Conservation (phyloP, 2,329 filamentous ascomycete genomes). For the Scytalidium lignicola region DNA sequence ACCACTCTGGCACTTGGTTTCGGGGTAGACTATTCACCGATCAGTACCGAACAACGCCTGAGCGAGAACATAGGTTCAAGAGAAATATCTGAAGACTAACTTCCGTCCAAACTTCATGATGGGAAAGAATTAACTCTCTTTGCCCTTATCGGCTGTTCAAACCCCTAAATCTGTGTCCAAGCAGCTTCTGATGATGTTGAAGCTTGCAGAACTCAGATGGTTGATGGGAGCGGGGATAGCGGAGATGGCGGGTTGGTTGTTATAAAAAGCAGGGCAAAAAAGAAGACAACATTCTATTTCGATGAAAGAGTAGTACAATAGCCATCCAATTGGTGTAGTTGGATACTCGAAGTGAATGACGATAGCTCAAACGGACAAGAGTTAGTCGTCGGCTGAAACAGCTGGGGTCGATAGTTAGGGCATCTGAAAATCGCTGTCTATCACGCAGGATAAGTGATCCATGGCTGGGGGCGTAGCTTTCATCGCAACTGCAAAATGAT, state of each 20-base stretch:
- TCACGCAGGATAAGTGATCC: not conserved
- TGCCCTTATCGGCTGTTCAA: not conserved
- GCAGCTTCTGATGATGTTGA: not conserved
- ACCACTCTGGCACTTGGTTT: constrained; percentile 86
- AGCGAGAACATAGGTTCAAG: not conserved
- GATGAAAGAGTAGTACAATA: too few species aligned
- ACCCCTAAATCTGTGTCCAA: not conserved
- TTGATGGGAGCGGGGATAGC: not conserved
- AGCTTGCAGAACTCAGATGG: not conserved
- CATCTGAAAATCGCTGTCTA: not conserved
- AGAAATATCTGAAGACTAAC: constrained; percentile 34
- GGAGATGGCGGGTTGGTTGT: not conserved
- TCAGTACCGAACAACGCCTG: not conserved
- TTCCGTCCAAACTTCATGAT: constrained; percentile 61
- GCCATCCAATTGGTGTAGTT: too few species aligned
- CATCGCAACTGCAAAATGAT: not conserved
- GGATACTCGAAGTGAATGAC: not conserved
- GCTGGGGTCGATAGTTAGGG: not conserved
- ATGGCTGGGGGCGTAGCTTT: not conserved
- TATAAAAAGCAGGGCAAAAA: not conserved
- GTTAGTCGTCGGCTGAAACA: not conserved
- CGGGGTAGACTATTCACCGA: constrained; percentile 58
- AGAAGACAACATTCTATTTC: too few species aligned
- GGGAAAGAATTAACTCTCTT: constrained; percentile 1
- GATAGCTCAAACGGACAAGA: not conserved